phyloP scores from a whole-genome alignment of 2,329 filamentous ascomycete species.

The Bretziella fagacearum region DNA sequence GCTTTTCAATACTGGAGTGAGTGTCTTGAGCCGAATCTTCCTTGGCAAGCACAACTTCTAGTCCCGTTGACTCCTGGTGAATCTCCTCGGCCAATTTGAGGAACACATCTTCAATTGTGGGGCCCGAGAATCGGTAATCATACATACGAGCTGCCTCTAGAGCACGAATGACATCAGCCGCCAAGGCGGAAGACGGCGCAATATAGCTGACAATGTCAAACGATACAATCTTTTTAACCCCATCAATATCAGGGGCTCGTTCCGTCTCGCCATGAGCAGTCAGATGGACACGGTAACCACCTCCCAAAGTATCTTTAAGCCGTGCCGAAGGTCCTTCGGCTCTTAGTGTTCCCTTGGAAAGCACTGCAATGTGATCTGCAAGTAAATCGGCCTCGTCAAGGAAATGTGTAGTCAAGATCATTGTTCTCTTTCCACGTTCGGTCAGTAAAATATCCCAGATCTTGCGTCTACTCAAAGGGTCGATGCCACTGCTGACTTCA shows the following conservation, averaged over 20 bases:
- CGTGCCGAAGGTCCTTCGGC: constrained; percentile 73
- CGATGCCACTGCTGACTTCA: constrained; percentile 76
- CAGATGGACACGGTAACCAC: constrained; percentile 69
- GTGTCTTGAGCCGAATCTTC: constrained; percentile 14
- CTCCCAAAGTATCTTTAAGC: constrained; percentile 65
- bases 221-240: constrained; percentile 38
- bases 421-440: constrained; percentile 64
- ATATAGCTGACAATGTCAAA: constrained; percentile 61
- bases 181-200: constrained; percentile 50
- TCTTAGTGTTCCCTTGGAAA: constrained; percentile 69
- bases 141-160: constrained; percentile 50
- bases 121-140: constrained; percentile 74
- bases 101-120: constrained; percentile 87
- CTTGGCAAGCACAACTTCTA: constrained; percentile 16
- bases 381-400: constrained; percentile 83
- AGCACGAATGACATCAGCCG: constrained; percentile 51
- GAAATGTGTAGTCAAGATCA: constrained; percentile 84
- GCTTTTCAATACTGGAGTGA: background rate
- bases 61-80: constrained; percentile 19
- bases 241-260: constrained; percentile 33
- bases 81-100: constrained; percentile 71
- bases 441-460: constrained; percentile 87
- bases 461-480: constrained; percentile 71
- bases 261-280: constrained; percentile 24
- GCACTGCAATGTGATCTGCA: constrained; percentile 72